Base-by-base conservation (phyloP, 2,329 filamentous ascomycete species). In the Cladosporium sp. region DNA sequence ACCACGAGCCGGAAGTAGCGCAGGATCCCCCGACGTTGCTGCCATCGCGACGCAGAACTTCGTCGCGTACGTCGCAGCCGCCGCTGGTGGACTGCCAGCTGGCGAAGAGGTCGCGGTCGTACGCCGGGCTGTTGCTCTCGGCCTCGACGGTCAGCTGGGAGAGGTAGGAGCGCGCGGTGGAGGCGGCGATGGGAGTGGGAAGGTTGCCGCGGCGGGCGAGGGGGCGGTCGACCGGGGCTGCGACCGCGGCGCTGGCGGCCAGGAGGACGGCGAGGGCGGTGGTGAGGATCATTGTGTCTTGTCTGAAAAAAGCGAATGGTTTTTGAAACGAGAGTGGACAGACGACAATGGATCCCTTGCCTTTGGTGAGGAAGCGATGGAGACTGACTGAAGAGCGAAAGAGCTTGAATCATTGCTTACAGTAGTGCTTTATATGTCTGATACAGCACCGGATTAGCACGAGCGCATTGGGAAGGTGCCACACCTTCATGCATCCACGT, bases 21-120 rank as follows among this genome's bases (percentile, higher is more conserved):
- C 88, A 95, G 29, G 78, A n/a, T n/a, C n/a, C n/a, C n/a, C n/a
- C 70, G 9, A 92, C 84, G 57, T 74, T 71, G 11, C 73, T 79
- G 42, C 87, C 88, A 64, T 93, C 88, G 34, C 88, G 84, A 69
- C 83, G 78, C 20, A 92, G 76, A 30, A 92, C 86, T 2, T 75
- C 80, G 63, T 91, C 87, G 47, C 80, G 76, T 17, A 86, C 86
- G 70, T 89, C 84, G 77, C 88, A 93, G 4, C 70, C 68, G 7
- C 84, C 85, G 12, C 69, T 71, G 60, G 83, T 77, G 24, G 80
- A 84, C 58, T 77, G 79, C 86, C 86, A 90, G 68, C 84, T 81
- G 2, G 83, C 84, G 70, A 91, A 91, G 47, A 84, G 69, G 59
- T 80, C 77, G 47, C 88, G 83, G 51, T 77, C 71, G 69, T 90